Evolutionary conservation across 352 stramenopile genomes (phyloP).

Genomic region (Phytophthora ohioensis): DNA sequence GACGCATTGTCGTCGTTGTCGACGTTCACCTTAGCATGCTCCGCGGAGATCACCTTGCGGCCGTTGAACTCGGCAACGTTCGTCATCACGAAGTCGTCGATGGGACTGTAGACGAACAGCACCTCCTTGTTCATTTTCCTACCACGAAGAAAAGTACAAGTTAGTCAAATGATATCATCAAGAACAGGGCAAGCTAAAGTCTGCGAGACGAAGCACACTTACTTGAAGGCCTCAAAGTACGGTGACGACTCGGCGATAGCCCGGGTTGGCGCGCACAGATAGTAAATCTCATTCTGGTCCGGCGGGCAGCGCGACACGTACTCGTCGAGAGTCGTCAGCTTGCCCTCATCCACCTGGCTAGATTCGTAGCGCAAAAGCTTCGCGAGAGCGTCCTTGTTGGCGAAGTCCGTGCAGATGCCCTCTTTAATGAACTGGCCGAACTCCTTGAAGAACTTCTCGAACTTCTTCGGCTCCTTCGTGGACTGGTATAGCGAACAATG

Average conservation of each 20-base stretch:
- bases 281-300: constrained; percentile 99
- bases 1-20: constrained; percentile 54
- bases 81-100: constrained; percentile 99
- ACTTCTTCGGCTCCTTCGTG: constrained; percentile 96
- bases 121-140: constrained; percentile 95
- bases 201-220: constrained; percentile 34
- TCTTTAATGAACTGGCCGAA: constrained; percentile 99
- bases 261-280: constrained; percentile 96
- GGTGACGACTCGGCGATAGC: constrained; percentile 96
- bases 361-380: constrained; percentile 99
- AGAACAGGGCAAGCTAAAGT: background rate
- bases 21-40: constrained; percentile 96
- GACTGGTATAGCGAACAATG: constrained; percentile 50
- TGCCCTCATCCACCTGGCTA: constrained; percentile 90
- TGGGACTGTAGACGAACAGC: constrained; percentile 98
- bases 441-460: constrained; percentile 98
- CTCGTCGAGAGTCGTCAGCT: constrained; percentile 98
- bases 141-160: constrained; percentile 8
- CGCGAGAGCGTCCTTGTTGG: constrained; percentile 91
- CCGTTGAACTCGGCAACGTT: constrained; percentile 98
- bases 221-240: constrained; percentile 99
- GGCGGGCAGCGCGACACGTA: constrained; percentile 97
- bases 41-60: constrained; percentile 95
- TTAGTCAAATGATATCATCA: constrained; percentile 8
- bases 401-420: constrained; percentile 96